These are phyloP conservation scores for Penicillium brasilianum DNA, from an alignment of 2,329 filamentous ascomycete genomes.

Conservation along the genomic window DNA sequence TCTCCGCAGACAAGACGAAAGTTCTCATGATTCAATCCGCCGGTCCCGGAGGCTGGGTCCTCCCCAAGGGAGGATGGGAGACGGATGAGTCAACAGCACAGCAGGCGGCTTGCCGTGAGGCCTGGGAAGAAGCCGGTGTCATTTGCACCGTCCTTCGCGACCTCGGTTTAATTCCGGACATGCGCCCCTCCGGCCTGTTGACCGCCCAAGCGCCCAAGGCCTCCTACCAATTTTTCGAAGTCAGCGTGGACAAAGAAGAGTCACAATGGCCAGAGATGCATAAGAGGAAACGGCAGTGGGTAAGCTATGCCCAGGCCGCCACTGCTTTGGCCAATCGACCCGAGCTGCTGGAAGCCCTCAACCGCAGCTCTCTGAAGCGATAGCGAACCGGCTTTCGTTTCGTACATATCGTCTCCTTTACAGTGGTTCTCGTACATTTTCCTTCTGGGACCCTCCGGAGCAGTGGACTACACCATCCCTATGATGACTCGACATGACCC, in stretches of 20 bases:
- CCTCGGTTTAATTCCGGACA: conserved; percentile 84
- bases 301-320: conserved; percentile 80
- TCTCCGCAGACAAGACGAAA: conserved; percentile 82
- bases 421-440: conserved; percentile 8
- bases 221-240: conserved; percentile 70
- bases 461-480: conserved; percentile 12
- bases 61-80: conserved; percentile 98
- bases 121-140: conserved; percentile 98
- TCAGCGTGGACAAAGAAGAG: conserved; percentile 83
- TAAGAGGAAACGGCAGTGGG: conserved; percentile 90
- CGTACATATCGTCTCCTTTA: conserved; percentile 2
- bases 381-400: conserved; percentile 28
- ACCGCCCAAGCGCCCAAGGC: conserved; percentile 69
- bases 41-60: conserved; percentile 88
- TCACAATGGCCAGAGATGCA: conserved; percentile 90
- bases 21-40: conserved; percentile 95
- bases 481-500: conserved; percentile 33
- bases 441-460: conserved; percentile 17
- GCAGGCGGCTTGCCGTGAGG: conserved; percentile 84
- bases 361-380: conserved; percentile 73
- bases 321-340: conserved; percentile 77
- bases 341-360: conserved; percentile 85
- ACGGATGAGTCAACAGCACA: conserved; percentile 86
- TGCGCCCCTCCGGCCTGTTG: conserved; percentile 62
- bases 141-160: conserved; percentile 82